phyloP scores from a whole-genome alignment of 192 early-diverging fungal species.

The Coemansia sp. region DNA sequence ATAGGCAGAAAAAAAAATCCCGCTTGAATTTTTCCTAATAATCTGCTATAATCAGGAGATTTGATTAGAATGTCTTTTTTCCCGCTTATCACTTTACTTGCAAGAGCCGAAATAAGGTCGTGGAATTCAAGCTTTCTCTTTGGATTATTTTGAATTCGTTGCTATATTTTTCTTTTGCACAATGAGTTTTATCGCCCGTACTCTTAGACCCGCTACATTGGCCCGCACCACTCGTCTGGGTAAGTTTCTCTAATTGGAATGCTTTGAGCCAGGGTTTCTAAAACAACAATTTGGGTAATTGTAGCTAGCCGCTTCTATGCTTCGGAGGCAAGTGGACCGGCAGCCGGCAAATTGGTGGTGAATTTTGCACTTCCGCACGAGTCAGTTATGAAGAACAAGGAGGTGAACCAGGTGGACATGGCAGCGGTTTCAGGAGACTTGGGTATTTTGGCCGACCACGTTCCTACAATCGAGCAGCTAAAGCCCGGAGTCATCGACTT shows the following conservation, averaged over 20 bases:
- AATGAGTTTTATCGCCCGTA: conserved; percentile 46
- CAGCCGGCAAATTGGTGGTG: conserved; percentile 73
- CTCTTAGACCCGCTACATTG: conserved; percentile 34
- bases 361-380: conserved; percentile 91
- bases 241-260: conserved; percentile 22
- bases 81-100: background rate
- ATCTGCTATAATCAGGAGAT: background rate
- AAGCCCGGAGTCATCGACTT: conserved; percentile 86
- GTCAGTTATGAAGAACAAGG: conserved; percentile 69
- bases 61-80: background rate
- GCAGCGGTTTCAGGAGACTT: conserved; percentile 90
- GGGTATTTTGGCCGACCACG: conserved; percentile 97
- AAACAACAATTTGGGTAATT: background rate
- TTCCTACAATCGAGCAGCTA: conserved; percentile 94
- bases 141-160: background rate
- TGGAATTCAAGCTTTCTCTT: background rate
- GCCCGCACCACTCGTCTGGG: conserved; percentile 30
- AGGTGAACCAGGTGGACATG: conserved; percentile 91
- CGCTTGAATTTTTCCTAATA: no score
- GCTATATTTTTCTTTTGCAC: background rate
- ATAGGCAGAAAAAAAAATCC: no score
- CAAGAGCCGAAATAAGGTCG: background rate
- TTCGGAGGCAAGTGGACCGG: conserved; percentile 63
- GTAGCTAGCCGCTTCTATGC: conserved; percentile 72
- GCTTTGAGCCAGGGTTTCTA: background rate